Conservation (phyloP, 345 rosid species). For the Psidium friedrichsthalianum region DNA sequence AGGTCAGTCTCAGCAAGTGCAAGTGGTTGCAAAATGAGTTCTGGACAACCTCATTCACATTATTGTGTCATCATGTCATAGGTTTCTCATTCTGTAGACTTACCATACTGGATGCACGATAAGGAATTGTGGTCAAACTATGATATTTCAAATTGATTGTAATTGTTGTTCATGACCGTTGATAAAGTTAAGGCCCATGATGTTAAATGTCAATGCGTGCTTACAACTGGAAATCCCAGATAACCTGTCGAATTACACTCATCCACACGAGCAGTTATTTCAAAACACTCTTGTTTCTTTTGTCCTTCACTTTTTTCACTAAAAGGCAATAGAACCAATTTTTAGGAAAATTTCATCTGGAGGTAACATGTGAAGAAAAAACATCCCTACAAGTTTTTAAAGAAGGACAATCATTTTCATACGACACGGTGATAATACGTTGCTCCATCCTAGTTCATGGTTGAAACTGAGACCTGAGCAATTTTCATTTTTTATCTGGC, state of each 20-base stretch:
- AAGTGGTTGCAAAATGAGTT: background rate
- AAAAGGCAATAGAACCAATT: background rate
- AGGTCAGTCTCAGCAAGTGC: conserved; percentile 27
- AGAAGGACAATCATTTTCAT: background rate
- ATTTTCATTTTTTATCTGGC: background rate
- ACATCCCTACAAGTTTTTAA: background rate
- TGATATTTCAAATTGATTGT: background rate
- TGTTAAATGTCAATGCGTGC: background rate
- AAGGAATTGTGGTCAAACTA: background rate
- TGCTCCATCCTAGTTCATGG: background rate
- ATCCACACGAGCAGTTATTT: background rate
- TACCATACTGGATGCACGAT: background rate
- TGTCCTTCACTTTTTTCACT: background rate
- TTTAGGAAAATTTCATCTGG: background rate
- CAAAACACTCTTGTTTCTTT: background rate
- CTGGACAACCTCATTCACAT: background rate
- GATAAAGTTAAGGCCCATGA: background rate
- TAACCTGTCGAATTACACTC: background rate
- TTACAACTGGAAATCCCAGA: background rate
- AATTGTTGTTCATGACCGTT: background rate
- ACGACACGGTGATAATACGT: background rate
- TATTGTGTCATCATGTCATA: background rate
- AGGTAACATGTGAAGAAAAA: background rate
- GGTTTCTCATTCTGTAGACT: background rate
- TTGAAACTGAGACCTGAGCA: background rate